These are phyloP conservation scores for Ophiostoma quercus DNA, from an alignment of 2,329 filamentous ascomycete genomes.

Conservation along the genomic window DNA sequence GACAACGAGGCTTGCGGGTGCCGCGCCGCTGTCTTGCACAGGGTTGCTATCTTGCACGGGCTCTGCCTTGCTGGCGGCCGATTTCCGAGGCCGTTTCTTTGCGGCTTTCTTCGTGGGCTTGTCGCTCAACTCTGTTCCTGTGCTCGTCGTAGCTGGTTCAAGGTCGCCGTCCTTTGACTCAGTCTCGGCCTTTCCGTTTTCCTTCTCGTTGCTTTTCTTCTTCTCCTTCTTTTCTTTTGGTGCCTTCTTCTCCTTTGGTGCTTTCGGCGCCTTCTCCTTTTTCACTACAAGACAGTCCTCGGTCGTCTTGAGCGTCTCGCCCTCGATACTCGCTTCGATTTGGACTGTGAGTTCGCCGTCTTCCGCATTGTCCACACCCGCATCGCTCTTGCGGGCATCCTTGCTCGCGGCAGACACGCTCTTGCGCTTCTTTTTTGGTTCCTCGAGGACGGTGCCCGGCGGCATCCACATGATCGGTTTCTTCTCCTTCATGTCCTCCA, in stretches of 20 bases:
- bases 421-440: conserved; percentile 37
- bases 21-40: too few relatives aligned
- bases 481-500: conserved; percentile 55
- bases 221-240: not conserved
- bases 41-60: conserved; percentile 2
- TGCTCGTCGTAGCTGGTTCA: not conserved
- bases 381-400: conserved; percentile 20
- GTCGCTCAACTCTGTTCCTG: not conserved
- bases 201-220: not conserved
- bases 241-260: not conserved
- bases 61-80: not conserved
- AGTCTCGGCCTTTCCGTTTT: not conserved
- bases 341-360: not conserved
- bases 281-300: not conserved
- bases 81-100: not conserved
- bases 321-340: not conserved
- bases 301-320: not conserved
- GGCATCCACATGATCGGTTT: conserved; percentile 57
- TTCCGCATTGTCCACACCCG: not conserved
- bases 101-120: not conserved
- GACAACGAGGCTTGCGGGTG: not conserved
- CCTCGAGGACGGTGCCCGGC: conserved; percentile 38
- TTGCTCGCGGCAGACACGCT: conserved; percentile 27
- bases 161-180: not conserved
- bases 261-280: not conserved